A percentile compares a stretch with the other conserved stretches of the same genome.
Evolutionary conservation across 345 rosid genomes (phyloP).

Genomic region (Trapa bicornis): DNA sequence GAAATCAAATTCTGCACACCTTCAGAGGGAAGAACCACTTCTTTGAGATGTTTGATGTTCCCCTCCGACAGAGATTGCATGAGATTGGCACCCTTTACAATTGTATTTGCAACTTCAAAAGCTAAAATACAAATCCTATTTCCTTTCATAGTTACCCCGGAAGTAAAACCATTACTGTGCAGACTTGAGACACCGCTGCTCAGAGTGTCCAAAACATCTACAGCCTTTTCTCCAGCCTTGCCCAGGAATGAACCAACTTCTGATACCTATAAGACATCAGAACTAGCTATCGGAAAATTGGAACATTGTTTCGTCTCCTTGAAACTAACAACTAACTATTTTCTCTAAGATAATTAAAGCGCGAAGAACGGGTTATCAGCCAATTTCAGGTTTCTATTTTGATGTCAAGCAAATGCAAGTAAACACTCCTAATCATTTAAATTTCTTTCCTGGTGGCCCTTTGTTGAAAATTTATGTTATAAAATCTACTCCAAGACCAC

Average conservation of each 20-base stretch:
- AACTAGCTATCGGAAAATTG: conserved; percentile 1
- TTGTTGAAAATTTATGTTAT: too few relatives aligned
- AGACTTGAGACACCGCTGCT: conserved; percentile 93
- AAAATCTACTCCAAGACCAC: too few relatives aligned
- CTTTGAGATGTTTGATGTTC: conserved; percentile 60
- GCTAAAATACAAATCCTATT: conserved; percentile 67
- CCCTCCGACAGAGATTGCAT: conserved; percentile 80
- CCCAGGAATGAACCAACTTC: conserved; percentile 79
- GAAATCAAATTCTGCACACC: conserved; percentile 81
- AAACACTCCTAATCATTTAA: too few relatives aligned
- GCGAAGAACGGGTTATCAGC: too few relatives aligned
- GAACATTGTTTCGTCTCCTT: not conserved
- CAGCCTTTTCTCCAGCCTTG: conserved; percentile 94
- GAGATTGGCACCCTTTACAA: conserved; percentile 85
- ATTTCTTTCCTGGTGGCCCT: too few relatives aligned
- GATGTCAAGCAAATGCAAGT: too few relatives aligned
- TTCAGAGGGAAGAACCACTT: conserved; percentile 73
- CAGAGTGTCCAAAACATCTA: conserved; percentile 81
- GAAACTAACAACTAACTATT: too few relatives aligned
- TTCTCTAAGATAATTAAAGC: too few relatives aligned
- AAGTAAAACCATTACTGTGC: conserved; percentile 52
- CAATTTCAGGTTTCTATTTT: too few relatives aligned
- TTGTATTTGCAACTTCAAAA: conserved; percentile 91
- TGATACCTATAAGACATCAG: conserved; percentile 48
- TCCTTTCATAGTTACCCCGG: conserved; percentile 73